Evolutionary conservation across 2,329 filamentous ascomycete species (phyloP).

Genomic region (Reticulascus tulasneorum): DNA sequence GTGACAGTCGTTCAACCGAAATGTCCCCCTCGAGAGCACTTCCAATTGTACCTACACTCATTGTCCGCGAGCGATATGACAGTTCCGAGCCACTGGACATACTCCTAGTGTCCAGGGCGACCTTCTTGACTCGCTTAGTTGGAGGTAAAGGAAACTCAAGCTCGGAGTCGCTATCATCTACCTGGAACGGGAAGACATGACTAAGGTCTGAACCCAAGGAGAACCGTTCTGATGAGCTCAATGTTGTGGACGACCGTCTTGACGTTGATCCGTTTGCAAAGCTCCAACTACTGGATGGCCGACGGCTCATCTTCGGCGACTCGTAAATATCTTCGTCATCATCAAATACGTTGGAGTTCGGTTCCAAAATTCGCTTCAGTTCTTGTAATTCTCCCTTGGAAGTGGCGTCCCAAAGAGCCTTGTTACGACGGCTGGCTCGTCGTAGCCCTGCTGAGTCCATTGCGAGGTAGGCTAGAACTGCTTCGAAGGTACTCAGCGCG

Average conservation of each 20-base stretch:
- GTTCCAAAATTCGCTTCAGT: constrained; percentile 76
- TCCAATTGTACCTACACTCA: constrained; percentile 69
- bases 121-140: constrained; percentile 64
- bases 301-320: constrained; percentile 34
- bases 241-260: constrained; percentile 36
- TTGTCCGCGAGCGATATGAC: constrained; percentile 76
- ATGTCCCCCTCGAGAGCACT: constrained; percentile 80
- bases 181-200: constrained; percentile 89
- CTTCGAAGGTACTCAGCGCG: constrained; percentile 91
- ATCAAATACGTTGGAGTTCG: constrained; percentile 47
- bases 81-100: constrained; percentile 81
- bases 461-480: constrained; percentile 82
- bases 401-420: constrained; percentile 80
- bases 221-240: constrained; percentile 44
- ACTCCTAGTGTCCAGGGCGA: constrained; percentile 86
- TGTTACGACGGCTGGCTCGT: constrained; percentile 81
- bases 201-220: constrained; percentile 59
- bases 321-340: constrained; percentile 44
- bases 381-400: constrained; percentile 72
- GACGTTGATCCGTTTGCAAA: constrained; percentile 40
- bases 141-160: constrained; percentile 25
- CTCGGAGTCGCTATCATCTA: constrained; percentile 19
- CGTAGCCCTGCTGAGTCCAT: constrained; percentile 78
- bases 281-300: constrained; percentile 45
- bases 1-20: constrained; percentile 72